Evolutionary conservation across 2,329 filamentous ascomycete species (phyloP).

Genomic region (Botrytis medusae): DNA sequence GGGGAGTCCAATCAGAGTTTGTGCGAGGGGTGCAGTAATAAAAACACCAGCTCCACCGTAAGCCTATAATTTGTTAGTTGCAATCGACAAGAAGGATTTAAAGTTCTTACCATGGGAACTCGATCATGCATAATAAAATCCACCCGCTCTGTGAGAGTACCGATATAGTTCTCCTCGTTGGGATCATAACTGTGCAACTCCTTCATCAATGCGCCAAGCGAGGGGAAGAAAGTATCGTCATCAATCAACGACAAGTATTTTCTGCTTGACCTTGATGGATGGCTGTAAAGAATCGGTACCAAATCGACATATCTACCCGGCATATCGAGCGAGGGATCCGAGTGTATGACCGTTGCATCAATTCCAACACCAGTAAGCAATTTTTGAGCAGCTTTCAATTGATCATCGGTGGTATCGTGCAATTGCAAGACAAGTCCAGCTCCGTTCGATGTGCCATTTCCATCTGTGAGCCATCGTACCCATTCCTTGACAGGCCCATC

Average conservation of each 20-base stretch:
- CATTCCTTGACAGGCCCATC: slow-evolving; percentile 57
- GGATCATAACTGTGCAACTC: slow-evolving; percentile 41
- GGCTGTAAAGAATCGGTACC: slow-evolving; percentile 54
- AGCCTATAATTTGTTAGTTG: slow-evolving; percentile 30
- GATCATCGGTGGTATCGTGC: slow-evolving; percentile 50
- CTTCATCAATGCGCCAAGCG: slow-evolving; percentile 31
- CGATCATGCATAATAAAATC: slow-evolving; percentile 34
- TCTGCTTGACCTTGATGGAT: slow-evolving; percentile 39
- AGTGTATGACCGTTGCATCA: slow-evolving; percentile 56
- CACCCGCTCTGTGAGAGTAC: slow-evolving; percentile 38
- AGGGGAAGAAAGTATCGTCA: slow-evolving; percentile 41
- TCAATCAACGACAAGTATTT: slow-evolving; percentile 39
- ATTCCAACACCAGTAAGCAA: slow-evolving; percentile 51
- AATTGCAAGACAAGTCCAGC: slow-evolving; percentile 57
- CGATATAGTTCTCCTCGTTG: slow-evolving; percentile 37
- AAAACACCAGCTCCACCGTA: slow-evolving; percentile 40
- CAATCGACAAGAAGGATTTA: slow-evolving; percentile 20
- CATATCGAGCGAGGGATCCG: slow-evolving; percentile 55
- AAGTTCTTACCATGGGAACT: slow-evolving; percentile 20
- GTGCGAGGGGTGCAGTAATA: slow-evolving; percentile 33
- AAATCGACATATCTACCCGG: slow-evolving; percentile 58
- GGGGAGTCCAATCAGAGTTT: slow-evolving; percentile 28
- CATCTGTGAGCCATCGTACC: slow-evolving; percentile 60
- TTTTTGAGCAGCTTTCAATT: slow-evolving; percentile 51
- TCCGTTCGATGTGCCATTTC: slow-evolving; percentile 55